phyloP scores from a whole-genome alignment of 2,329 filamentous ascomycete genomes.

The Aspergillus sp. region DNA sequence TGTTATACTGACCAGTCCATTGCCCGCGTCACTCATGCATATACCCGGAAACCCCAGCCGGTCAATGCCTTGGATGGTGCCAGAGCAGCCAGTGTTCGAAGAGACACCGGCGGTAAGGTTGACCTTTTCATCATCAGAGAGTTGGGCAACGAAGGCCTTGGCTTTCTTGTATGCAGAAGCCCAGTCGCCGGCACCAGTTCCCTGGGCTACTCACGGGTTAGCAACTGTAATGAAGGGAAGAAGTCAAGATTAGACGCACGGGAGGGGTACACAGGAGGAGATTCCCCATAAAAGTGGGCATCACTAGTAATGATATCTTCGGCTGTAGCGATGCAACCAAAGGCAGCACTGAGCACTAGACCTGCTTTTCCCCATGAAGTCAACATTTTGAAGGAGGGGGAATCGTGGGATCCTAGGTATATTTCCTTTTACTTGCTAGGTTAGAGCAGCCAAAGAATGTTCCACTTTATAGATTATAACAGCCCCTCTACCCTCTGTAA shows the following conservation, averaged over 20 bases:
- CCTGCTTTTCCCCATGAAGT: not conserved
- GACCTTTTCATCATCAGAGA: slow-evolving; percentile 16
- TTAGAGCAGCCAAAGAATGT: too few species aligned
- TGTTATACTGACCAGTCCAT: slow-evolving; percentile 5
- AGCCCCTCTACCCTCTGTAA: too few species aligned
- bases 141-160: slow-evolving; percentile 9
- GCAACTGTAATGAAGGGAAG: not conserved
- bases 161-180: slow-evolving; percentile 10
- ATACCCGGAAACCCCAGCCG: slow-evolving; percentile 12
- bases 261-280: slow-evolving; percentile 3
- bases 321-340: not conserved
- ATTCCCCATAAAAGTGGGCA: not conserved
- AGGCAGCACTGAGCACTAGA: not conserved
- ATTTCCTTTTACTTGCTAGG: too few species aligned
- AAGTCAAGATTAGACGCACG: not conserved
- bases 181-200: slow-evolving; percentile 4
- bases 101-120: slow-evolving; percentile 10
- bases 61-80: not conserved
- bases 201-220: not conserved
- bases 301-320: not conserved
- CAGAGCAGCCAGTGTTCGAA: slow-evolving; percentile 11
- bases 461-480: too few species aligned
- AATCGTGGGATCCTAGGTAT: too few species aligned
- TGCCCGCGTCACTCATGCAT: slow-evolving; percentile 14
- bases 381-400: not conserved